Percentiles rank a stretch among this genome's conserved stretches.
Conservation (phyloP, 2,329 filamentous ascomycete genomes). For the Trichoderma sp. region DNA sequence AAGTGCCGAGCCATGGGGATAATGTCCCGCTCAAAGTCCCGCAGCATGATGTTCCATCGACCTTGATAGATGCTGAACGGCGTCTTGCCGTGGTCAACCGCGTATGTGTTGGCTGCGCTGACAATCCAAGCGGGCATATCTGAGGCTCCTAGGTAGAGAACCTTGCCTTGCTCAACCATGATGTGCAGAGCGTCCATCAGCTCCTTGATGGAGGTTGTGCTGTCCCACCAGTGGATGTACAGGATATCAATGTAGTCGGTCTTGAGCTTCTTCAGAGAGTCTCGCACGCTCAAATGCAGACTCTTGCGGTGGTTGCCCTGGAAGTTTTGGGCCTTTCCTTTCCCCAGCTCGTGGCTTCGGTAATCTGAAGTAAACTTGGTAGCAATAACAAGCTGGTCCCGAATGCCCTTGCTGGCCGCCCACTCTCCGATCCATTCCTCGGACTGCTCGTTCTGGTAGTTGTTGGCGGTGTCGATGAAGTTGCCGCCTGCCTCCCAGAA, state of each 20-base stretch:
- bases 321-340: conserved; percentile 36
- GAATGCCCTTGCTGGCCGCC: conserved; percentile 45
- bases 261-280: conserved; percentile 45
- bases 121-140: conserved; percentile 39
- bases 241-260: conserved; percentile 39
- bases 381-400: conserved; percentile 52
- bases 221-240: conserved; percentile 32
- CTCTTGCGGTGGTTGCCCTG: conserved; percentile 43
- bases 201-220: conserved; percentile 32
- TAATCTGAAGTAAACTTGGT: conserved; percentile 52
- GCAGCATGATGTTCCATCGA: conserved; percentile 31
- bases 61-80: conserved; percentile 38
- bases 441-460: conserved; percentile 53
- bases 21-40: conserved; percentile 38
- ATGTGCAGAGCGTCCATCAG: conserved; percentile 34
- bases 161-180: conserved; percentile 33
- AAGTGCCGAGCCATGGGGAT: conserved; percentile 37
- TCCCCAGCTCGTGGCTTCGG: conserved; percentile 25
- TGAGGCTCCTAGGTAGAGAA: conserved; percentile 36
- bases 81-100: conserved; percentile 30
- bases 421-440: conserved; percentile 56
- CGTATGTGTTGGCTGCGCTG: conserved; percentile 31
- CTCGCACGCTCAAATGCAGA: conserved; percentile 42
- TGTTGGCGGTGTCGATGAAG: conserved; percentile 61
- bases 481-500: conserved; percentile 53